Conservation (phyloP, 345 rosid genomes). For the Acer saccharum region DNA sequence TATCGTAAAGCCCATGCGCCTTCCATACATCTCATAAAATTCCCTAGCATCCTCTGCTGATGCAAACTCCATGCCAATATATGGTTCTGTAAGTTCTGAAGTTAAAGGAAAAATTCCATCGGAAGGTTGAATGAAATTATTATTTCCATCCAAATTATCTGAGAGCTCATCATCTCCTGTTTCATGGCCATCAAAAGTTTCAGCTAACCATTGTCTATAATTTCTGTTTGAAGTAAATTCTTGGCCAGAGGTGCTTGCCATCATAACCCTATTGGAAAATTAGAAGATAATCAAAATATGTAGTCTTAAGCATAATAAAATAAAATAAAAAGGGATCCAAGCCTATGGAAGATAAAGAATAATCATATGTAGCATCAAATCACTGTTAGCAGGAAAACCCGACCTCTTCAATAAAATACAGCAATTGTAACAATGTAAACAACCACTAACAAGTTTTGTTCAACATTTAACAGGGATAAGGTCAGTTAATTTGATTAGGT, state of each 20-base stretch:
- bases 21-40: slow-evolving; percentile 44
- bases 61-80: slow-evolving; percentile 39
- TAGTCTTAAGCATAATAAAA: slow-evolving; percentile 3
- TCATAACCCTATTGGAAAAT: slow-evolving; percentile 25
- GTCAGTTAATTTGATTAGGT: background rate
- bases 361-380: background rate
- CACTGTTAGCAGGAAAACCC: background rate
- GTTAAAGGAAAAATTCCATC: slow-evolving; percentile 20
- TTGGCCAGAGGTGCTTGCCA: slow-evolving; percentile 38
- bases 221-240: slow-evolving; percentile 27
- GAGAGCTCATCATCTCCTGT: slow-evolving; percentile 38
- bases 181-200: slow-evolving; percentile 43
- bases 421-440: background rate
- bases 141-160: slow-evolving; percentile 33
- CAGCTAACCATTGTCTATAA: slow-evolving; percentile 37
- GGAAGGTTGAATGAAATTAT: slow-evolving; percentile 22
- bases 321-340: background rate
- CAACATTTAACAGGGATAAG: background rate
- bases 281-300: slow-evolving; percentile 4
- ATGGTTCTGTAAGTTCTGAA: slow-evolving; percentile 29
- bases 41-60: slow-evolving; percentile 49
- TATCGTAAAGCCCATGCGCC: slow-evolving; percentile 41
- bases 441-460: background rate
- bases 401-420: background rate
- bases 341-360: background rate